Evolutionary conservation across 768 basidiomycete species (phyloP).

Genomic region (Cystobasidium onofrii): DNA sequence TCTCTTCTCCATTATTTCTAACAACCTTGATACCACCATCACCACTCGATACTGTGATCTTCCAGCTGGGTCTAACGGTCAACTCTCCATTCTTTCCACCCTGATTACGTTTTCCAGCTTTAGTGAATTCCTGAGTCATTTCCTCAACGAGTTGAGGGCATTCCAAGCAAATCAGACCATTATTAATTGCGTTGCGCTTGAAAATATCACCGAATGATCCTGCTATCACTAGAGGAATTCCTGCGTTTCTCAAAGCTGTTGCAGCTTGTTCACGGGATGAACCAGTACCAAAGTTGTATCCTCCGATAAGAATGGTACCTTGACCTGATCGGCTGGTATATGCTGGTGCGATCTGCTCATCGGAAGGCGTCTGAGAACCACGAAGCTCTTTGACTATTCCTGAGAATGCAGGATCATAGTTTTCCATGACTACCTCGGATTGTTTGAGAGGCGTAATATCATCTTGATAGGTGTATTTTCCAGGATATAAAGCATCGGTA

Average conservation of each 20-base stretch:
- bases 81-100: slow-evolving; percentile 75
- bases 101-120: slow-evolving; percentile 63
- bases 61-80: slow-evolving; percentile 67
- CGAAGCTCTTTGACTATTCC: slow-evolving; percentile 49
- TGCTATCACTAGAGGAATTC: slow-evolving; percentile 85
- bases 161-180: slow-evolving; percentile 90
- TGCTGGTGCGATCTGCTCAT: slow-evolving; percentile 29
- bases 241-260: slow-evolving; percentile 88
- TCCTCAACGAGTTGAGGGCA: slow-evolving; percentile 79
- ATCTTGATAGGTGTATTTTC: slow-evolving; percentile 98
- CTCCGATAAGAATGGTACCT: slow-evolving; percentile 76
- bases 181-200: slow-evolving; percentile 98
- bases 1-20: slow-evolving; percentile 48
- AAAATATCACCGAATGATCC: slow-evolving; percentile 99
- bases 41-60: slow-evolving; percentile 59
- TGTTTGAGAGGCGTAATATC: slow-evolving; percentile 92
- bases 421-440: slow-evolving; percentile 97
- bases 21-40: slow-evolving; percentile 61
- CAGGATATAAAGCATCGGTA: slow-evolving; percentile 97
- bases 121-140: slow-evolving; percentile 65
- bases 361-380: slow-evolving; percentile 30
- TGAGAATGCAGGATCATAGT: slow-evolving; percentile 88
- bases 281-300: slow-evolving; percentile 98
- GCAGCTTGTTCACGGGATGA: slow-evolving; percentile 98
- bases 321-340: slow-evolving; percentile 34